Conservation (phyloP, 176 grass and related monocot genomes). For the Aegilops umbellulata region DNA sequence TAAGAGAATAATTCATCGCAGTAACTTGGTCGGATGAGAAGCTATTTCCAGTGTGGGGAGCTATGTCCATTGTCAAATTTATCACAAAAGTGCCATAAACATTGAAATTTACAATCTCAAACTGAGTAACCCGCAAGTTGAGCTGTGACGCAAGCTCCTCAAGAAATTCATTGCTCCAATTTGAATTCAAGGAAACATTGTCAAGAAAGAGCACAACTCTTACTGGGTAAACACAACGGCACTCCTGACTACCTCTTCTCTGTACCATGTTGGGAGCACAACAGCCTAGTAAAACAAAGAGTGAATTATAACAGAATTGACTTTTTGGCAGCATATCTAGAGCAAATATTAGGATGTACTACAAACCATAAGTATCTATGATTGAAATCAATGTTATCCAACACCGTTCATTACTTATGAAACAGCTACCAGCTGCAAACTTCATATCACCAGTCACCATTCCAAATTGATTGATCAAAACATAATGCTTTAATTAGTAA, state of each 20-base stretch:
- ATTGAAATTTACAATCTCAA: conserved; percentile 90
- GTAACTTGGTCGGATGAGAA: conserved; percentile 60
- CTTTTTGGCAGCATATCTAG: not conserved
- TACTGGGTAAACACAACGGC: conserved; percentile 84
- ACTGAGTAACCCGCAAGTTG: conserved; percentile 57
- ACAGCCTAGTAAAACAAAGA: conserved; percentile 52
- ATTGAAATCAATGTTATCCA: not conserved
- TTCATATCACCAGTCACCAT: not conserved
- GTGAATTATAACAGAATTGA: not conserved
- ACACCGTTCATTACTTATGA: not conserved
- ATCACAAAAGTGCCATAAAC: conserved; percentile 86
- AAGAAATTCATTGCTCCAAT: conserved; percentile 83
- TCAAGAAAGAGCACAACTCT: conserved; percentile 84
- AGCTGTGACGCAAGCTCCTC: conserved; percentile 77
- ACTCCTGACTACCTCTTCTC: conserved; percentile 43
- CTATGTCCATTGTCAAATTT: conserved; percentile 95
- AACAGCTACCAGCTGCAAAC: not conserved
- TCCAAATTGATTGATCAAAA: conserved; percentile 11
- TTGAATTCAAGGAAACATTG: conserved; percentile 83
- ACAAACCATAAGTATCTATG: not conserved
- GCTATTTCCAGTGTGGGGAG: conserved; percentile 77
- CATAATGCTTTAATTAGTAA: not conserved
- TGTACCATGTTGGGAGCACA: conserved; percentile 85
- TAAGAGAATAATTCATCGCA: conserved; percentile 72
- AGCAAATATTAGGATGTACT: not conserved